phyloP scores from a whole-genome alignment of 1,284 basidiomycete genomes.

The Boletus sp. region DNA sequence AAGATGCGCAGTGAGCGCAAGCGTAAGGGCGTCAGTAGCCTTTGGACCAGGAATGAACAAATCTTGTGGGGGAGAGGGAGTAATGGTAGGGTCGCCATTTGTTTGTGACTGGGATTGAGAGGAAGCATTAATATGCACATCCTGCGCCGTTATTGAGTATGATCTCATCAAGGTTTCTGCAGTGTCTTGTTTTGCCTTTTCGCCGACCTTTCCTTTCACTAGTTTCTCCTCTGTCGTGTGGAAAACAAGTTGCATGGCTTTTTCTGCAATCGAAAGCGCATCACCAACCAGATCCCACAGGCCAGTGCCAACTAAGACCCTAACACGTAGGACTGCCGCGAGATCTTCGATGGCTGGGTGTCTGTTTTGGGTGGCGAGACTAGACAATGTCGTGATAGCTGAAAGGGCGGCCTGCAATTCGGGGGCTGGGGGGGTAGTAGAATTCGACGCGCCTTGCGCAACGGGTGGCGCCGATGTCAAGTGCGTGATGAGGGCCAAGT shows the following conservation, averaged over 20 bases:
- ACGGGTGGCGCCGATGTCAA: constrained; percentile 29
- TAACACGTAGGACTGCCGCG: constrained; percentile 46
- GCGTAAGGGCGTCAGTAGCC: constrained; percentile 34
- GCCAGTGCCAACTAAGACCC: constrained; percentile 47
- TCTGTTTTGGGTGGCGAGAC: constrained; percentile 35
- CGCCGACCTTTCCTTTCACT: constrained; percentile 5
- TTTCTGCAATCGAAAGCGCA: constrained; percentile 45
- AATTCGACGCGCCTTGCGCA: constrained; percentile 1
- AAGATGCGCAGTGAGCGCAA: constrained; percentile 45
- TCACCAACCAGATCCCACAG: constrained; percentile 49
- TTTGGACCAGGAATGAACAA: constrained; percentile 18
- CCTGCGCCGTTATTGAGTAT: constrained; percentile 29
- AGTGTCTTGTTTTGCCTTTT: constrained; percentile 18
- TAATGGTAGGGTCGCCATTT: not conserved
- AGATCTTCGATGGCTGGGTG: constrained; percentile 48
- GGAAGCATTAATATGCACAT: constrained; percentile 25
- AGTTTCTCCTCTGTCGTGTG: constrained; percentile 7
- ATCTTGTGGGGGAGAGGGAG: constrained; percentile 4
- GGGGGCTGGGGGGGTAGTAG: constrained; percentile 11
- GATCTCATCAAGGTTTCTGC: constrained; percentile 24
- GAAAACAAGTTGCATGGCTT: constrained; percentile 41
- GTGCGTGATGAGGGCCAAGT: constrained; percentile 50
- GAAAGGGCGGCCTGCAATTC: constrained; percentile 38
- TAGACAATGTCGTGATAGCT: constrained; percentile 42
- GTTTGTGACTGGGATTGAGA: constrained; percentile 30